phyloP scores from a whole-genome alignment of 768 basidiomycete species.

The Trametes cubensis region DNA sequence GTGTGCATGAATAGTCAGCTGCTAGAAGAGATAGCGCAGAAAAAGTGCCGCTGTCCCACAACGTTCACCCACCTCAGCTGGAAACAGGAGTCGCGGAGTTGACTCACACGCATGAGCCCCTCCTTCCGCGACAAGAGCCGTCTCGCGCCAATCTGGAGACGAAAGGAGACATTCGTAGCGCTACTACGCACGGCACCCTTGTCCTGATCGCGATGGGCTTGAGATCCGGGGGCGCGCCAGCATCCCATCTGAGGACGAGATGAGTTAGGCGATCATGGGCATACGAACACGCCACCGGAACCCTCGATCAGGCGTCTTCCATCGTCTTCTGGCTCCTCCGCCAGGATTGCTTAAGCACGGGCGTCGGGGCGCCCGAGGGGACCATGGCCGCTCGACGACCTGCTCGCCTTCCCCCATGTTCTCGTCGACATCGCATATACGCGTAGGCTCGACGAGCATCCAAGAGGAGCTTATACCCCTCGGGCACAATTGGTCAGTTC shows the following conservation, averaged over 20 bases:
- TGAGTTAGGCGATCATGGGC: constrained; percentile 4
- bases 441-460: constrained; percentile 1
- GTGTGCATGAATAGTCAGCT: neutral
- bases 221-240: neutral
- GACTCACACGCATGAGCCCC: too few species aligned
- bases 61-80: too few species aligned
- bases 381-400: constrained; percentile 5
- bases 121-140: neutral
- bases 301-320: constrained; percentile 1
- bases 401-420: constrained; percentile 6
- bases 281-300: neutral
- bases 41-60: too few species aligned
- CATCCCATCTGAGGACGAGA: neutral
- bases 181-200: neutral
- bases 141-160: neutral
- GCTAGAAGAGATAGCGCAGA: neutral
- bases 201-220: neutral
- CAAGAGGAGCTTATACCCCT: constrained; percentile 19
- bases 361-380: neutral
- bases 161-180: neutral
- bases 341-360: neutral
- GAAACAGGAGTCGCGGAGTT: too few species aligned
- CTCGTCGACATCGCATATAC: neutral
- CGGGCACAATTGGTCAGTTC: constrained; percentile 18
- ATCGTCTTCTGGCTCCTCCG: neutral